Evolutionary conservation across 2,329 filamentous ascomycete genomes (phyloP), one percentile per base, ranked within the genome.

Genomic region (Alternaria atra): DNA sequence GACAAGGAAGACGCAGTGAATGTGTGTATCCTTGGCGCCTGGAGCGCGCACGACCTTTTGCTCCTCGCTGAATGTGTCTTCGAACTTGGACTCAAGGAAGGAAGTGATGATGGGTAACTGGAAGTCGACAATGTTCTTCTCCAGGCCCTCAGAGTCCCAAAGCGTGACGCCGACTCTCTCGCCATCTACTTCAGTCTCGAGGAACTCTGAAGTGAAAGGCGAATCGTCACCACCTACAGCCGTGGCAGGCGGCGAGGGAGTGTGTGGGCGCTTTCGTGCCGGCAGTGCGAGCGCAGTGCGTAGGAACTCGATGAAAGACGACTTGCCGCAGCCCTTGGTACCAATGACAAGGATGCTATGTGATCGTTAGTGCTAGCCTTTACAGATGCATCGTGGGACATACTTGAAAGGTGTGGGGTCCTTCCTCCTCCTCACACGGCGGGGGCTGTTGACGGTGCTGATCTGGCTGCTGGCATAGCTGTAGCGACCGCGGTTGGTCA

Each of bases 331-430:
- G 78, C 90, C 91, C 61, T 91, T 90, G 51, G 93, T 91, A 61
- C 95, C 95, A 72, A 98, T 88, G 62, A 99, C 90, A 61, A 99
- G 87, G 70, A 99, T 89, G 79, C 94, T 98, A 65, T 32, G 43
- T 32, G 8, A 7, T 13, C 27, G 63, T 77, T 53, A 75, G 70
- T 44, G 34, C 13, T 29, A 6, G 27, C 30, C 9, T 3, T 10
- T n/a, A 30, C 5, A 37, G 7, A 10, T 9, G 12, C n/a, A 10
- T 13, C 32, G 34, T 34, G 39, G 9, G 47, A 87, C 93, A 87
- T 84, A 98, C 94, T 99, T 99, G 87, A 98, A 97, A 1, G 95
- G 93, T 10, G 94, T 97, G 8, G 95, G 95, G 76, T 99, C 95
- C 84, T 97, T 98, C 83, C 95, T 90, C 83, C 94, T 91, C 72